phyloP scores from a whole-genome alignment of 106 monocot species.

The Dendrobium officinale region DNA sequence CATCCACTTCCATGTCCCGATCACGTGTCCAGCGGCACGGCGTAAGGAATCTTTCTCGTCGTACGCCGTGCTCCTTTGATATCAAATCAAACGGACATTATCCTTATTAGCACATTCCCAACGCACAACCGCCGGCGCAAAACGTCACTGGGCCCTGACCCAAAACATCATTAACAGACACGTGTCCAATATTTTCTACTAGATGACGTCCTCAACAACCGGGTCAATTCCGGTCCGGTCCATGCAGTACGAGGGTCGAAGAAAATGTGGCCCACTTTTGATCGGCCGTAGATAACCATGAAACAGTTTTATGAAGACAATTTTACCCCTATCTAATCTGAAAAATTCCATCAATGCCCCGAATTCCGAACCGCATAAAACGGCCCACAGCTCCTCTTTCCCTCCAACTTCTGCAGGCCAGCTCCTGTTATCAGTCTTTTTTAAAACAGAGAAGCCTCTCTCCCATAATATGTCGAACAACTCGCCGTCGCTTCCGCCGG shows the following conservation, averaged over 20 bases:
- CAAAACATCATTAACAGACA: not conserved
- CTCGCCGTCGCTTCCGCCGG: slow-evolving; percentile 18
- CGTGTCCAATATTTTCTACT: not conserved
- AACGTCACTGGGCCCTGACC: not conserved
- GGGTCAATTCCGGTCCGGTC: not conserved
- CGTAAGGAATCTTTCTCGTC: not conserved
- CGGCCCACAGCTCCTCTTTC: not conserved
- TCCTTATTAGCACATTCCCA: no score
- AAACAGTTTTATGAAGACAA: not conserved
- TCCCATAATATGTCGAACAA: slow-evolving; percentile 4
- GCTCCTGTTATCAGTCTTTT: not conserved
- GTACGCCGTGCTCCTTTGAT: not conserved
- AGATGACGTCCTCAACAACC: not conserved
- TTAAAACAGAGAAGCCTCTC: not conserved
- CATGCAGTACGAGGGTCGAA: not conserved
- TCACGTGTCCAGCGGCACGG: not conserved
- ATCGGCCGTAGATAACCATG: not conserved
- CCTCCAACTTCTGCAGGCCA: not conserved
- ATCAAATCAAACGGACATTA: not conserved
- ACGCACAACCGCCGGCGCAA: not conserved
- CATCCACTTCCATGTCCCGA: not conserved
- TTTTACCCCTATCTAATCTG: not conserved
- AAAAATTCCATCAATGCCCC: not conserved
- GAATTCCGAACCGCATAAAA: not conserved
- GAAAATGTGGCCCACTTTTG: not conserved